Conservation (phyloP, 192 early-diverging fungal genomes). For the Coemansia sp. region DNA sequence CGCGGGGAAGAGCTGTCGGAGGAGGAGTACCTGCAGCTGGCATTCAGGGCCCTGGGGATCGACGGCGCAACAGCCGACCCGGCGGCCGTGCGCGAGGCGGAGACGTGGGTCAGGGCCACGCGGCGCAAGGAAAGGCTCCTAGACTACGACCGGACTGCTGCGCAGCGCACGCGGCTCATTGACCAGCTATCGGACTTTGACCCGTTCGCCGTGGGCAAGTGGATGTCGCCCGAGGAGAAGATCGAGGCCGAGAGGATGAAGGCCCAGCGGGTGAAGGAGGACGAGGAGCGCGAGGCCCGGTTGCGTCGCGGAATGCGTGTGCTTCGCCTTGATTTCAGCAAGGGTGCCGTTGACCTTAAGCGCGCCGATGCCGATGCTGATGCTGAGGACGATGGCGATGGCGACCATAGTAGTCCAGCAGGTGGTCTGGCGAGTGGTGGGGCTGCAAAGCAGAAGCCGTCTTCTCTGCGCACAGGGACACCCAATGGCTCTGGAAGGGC, state of each 20-base stretch:
- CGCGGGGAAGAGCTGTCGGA: conserved; percentile 23
- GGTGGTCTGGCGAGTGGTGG: not conserved
- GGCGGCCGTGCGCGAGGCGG: conserved; percentile 18
- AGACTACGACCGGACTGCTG: conserved; percentile 53
- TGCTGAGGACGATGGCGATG: conserved; percentile 3
- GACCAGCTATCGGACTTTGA: conserved; percentile 51
- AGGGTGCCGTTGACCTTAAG: conserved; percentile 15
- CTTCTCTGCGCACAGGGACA: no score
- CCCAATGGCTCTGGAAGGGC: no score
- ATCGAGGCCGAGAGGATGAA: conserved; percentile 19
- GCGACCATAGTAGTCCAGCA: not conserved
- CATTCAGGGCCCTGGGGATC: conserved; percentile 38
- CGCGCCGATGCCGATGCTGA: conserved; percentile 7
- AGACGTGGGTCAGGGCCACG: conserved; percentile 42
- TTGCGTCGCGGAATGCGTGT: conserved; percentile 46
- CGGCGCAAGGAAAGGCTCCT: conserved; percentile 48
- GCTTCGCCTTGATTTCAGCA: conserved; percentile 32
- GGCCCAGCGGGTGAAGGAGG: not conserved
- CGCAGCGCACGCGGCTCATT: conserved; percentile 52
- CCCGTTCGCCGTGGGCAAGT: conserved; percentile 33
- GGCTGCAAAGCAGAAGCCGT: not conserved
- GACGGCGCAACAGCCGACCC: conserved; percentile 14
- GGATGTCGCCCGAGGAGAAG: conserved; percentile 52
- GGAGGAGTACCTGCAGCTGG: conserved; percentile 37
- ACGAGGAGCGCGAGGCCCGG: conserved; percentile 31